phyloP scores from a whole-genome alignment of 2,329 filamentous ascomycete species.

The Salinomyces thailandicus region DNA sequence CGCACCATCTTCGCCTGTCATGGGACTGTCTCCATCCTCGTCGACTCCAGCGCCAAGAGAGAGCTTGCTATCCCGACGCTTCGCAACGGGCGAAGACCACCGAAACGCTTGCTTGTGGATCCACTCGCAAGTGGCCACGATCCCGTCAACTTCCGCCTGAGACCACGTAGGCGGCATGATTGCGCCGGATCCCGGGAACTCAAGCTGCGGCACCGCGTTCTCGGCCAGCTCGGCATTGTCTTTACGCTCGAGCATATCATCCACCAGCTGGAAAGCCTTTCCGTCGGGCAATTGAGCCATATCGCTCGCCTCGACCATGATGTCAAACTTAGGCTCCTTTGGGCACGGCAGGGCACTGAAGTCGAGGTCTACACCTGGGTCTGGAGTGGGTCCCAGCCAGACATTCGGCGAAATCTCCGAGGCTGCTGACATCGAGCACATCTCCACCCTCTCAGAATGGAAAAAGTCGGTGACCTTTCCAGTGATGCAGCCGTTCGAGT shows the following conservation, averaged over 20 bases:
- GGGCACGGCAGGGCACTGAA: slow-evolving; percentile 15
- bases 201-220: slow-evolving; percentile 46
- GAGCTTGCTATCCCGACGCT: slow-evolving; percentile 35
- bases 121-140: slow-evolving; percentile 82
- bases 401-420: slow-evolving; percentile 85
- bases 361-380: slow-evolving; percentile 43
- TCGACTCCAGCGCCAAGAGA: slow-evolving; percentile 29
- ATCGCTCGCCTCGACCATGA: slow-evolving; percentile 84
- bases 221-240: slow-evolving; percentile 5
- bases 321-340: slow-evolving; percentile 50
- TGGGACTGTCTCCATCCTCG: slow-evolving; percentile 46
- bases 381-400: slow-evolving; percentile 79
- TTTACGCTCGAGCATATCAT: slow-evolving; percentile 38
- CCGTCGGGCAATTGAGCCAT: slow-evolving; percentile 65
- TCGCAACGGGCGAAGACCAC: slow-evolving; percentile 11
- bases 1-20: slow-evolving; percentile 30
- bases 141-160: slow-evolving; percentile 69
- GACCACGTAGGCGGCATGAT: slow-evolving; percentile 77
- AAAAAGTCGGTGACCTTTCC: slow-evolving; percentile 80
- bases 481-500: slow-evolving; percentile 60
- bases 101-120: slow-evolving; percentile 71
- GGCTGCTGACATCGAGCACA: slow-evolving; percentile 84
- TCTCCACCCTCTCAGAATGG: slow-evolving; percentile 78
- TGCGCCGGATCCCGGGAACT: slow-evolving; percentile 92
- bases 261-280: slow-evolving; percentile 52